Evolutionary conservation across 2,329 filamentous ascomycete species (phyloP), one percentile per base, ranked within the genome.

Genomic region (Talaromyces islandicus): DNA sequence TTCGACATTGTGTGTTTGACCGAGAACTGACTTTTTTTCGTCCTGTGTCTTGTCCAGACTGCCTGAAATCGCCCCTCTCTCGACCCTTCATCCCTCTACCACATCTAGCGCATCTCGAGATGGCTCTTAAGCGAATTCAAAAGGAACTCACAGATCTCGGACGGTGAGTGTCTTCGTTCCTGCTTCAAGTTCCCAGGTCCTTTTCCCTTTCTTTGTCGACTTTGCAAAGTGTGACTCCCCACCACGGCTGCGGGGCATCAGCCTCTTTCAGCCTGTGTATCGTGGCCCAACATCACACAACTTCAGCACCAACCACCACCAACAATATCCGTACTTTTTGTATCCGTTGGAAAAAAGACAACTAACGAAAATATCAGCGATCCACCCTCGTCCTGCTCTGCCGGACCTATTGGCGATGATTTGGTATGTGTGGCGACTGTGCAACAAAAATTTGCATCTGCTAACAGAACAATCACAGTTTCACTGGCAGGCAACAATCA

Each of bases 401-500:
- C 94, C 72, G 94, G 94, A 68, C 94, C 94, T 69, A 88, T 95
- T 73, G 92, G 92, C 78, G 93, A 97, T 83, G 94, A 99, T 83
- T 80, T 99, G 87, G 94, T 97, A 92, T 74, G 91, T 58, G 54
- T 58, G 53, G 51, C 51, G 32, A 59, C 60, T 61, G 58, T 32
- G 60, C 54, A 63, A n/a, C n/a, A 21, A 27, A 38, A 43, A 19
- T 29, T n/a, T 58, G 41, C 29, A 35, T 10, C 29, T 51, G 50
- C 32, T 50, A 51, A 62, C 50, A 52, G 27, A 61, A 58, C 60
- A 24, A 32, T 54, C 71, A 71, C n/a, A 99, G 93, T 99, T 99
- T 77, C 94, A 97, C 87, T 99, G 94, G 94, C 94, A 99, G 88
- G 94, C 94, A 73, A 99, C 94, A 57, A 99, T 99, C 77, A 99